Base-by-base conservation (phyloP, 2,329 filamentous ascomycete genomes). In the Penicillium sp. region DNA sequence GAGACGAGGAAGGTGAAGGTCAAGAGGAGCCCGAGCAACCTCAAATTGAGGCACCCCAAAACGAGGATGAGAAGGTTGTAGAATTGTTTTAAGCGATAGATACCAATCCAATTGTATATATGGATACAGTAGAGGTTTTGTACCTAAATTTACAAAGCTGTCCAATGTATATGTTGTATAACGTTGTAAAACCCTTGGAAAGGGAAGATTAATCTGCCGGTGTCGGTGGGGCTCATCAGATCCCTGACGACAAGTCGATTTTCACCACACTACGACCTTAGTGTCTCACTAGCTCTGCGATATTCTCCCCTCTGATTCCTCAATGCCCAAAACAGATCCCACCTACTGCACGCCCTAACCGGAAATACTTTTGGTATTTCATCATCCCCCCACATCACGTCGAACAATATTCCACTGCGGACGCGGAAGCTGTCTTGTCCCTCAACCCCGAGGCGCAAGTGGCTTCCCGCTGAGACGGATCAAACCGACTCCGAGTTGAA, bases 1-100 rank as follows among this genome's bases (percentile, higher is more conserved):
- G 90, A 52, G 90, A 91, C 41, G 91, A 94, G 69, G 86, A 81
- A 61, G 82, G 80, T 44, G 81, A 79, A 34, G 61, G 58, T 46
- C 76, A 76, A 51, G 35, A 8, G 2, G 75, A 76, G 34, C 65
- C 65, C 14, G 70, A 76, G 18, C 61, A 63, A 57, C 63, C 61
- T 16, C 53, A 60, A 67, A 66, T 70, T 34, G 69, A 69, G 46
- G 66, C 45, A 14, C 42, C 77, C 55, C 73, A 77, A 49, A 69
- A 76, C 51, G 78, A 81, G 52, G 72, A 79, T 51, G 66, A 75
- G 45, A 67, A 74, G 55, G 73, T 79, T 47, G 74, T 75, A 50
- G 77, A 79, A 56, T 61, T 79, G 53, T 77, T 79, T 58, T 78
- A 61, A 61, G 69, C 52, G 40, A 42, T 53, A 49, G 43, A 57